Base-by-base conservation (phyloP, 768 basidiomycete genomes). In the Lactarius hengduanensis region DNA sequence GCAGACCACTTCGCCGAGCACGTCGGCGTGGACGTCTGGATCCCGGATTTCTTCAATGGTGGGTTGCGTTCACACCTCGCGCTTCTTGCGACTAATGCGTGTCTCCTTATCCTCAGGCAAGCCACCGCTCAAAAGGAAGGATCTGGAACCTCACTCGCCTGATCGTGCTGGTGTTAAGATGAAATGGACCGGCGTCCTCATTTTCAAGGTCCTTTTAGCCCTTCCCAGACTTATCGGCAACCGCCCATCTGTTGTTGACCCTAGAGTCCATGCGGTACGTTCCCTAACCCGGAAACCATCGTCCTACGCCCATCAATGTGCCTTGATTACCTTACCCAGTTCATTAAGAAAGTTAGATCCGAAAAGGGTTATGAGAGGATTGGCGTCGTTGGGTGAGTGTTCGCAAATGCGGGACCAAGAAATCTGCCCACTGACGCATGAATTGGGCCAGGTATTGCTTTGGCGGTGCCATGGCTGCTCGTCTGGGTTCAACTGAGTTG, bases 21-120 rank as follows among this genome's bases (percentile, higher is more conserved):
- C 20, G 71, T 87, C 34, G 74, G 77, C 20, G 84, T 86, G 67
- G 87, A 88, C 69, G 86, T 87, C 20, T 88, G 84, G 82, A 78
- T 86, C 20, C 87, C 86, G 10, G 85, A 89, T 74, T 73, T 85
- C 57, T 88, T 87, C 69, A 72, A 78, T 66, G 87, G 86, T 83
- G 61, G 56, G 76, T 71, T 40, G 36, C 7, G 18, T 30, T 30
- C 8, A 22, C 36, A 20, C 11, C 13, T 26, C 20, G 57, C 40
- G 8, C 15, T 28, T 30, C 18, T 32, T 36, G 18, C 4, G 10
- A 28, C 22, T 60, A 28, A 50, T n/a, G 4, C 47, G 50, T 15
- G 38, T 22, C 50, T 28, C n/a, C n/a, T 22, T 26, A 28, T 18
- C 38, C 11, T 18, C 67, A 70, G 79, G 80, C 11, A 69, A 67